Evolutionary conservation across 2,329 filamentous ascomycete genomes (phyloP).

Genomic region (Colletotrichum simmondsii): DNA sequence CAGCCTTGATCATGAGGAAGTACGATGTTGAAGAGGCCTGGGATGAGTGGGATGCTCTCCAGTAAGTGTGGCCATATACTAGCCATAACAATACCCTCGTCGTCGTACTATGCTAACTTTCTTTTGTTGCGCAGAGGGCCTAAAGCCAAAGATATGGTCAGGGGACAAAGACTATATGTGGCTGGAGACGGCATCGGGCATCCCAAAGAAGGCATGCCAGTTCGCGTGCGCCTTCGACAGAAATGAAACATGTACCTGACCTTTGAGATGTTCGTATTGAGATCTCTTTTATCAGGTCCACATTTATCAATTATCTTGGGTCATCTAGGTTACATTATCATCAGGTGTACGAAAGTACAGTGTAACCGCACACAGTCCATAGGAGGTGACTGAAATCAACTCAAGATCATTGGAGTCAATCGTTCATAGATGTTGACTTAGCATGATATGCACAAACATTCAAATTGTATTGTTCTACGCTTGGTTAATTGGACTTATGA

Average conservation of each 20-base stretch:
- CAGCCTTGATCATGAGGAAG: constrained; percentile 18
- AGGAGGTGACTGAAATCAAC: too few species aligned
- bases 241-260: not conserved
- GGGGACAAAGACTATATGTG: constrained; percentile 44
- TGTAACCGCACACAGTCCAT: too few species aligned
- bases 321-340: too few species aligned
- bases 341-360: too few species aligned
- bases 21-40: constrained; percentile 18
- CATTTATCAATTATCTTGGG: too few species aligned
- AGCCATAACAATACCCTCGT: not conserved
- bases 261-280: too few species aligned
- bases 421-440: too few species aligned
- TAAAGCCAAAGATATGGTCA: constrained; percentile 40
- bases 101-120: not conserved
- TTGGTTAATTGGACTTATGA: too few species aligned
- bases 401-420: too few species aligned
- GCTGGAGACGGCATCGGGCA: constrained; percentile 43
- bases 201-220: constrained; percentile 50
- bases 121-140: not conserved
- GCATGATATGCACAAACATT: too few species aligned
- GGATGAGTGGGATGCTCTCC: constrained; percentile 55
- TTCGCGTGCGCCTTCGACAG: constrained; percentile 42
- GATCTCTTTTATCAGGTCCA: too few species aligned
- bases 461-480: too few species aligned
- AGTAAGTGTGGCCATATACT: constrained; percentile 36